Evolutionary conservation across 1,284 basidiomycete genomes (phyloP), one percentile per base, ranked within the genome.

Genomic region (Malassezia slooffiae): DNA sequence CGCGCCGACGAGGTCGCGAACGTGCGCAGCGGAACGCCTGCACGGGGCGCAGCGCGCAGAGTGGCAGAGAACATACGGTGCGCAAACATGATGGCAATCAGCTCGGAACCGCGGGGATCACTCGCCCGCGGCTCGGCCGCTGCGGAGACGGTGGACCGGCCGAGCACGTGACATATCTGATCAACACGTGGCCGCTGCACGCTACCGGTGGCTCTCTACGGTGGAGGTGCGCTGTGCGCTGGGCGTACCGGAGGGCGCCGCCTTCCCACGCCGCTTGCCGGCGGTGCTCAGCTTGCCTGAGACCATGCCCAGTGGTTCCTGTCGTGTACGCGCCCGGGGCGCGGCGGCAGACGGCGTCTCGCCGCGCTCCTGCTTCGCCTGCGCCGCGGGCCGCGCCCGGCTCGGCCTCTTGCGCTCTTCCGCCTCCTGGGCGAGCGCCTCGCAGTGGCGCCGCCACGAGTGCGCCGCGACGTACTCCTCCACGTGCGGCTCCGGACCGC

Each of bases 1-100:
- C 57, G 50, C 41, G 58, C 47, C 19, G 52, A 50, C 11, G 59
- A 66, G 34, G 59, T 57, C 32, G 61, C 48, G 31, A 64, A 64
- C 22, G 51, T 50, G 35, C 61, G 50, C 17, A 48, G 29, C 7
- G 54, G 52, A 38, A 47, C 38, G 38, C 37, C 30, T 6, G 38
- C 42, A 21, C 41, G 41, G 17, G 28, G 16, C 17, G 41, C 24
- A 21, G 44, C 44, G 33, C 34, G 38, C 15, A 47, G 26, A 17
- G 52, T 35, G 23, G 49, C 50, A 23, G 53, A 51, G 17, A 51
- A 41, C 24, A 51, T 36, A 31, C 53, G 37, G 6, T 52, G 35
- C 27, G 54, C 56, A 32, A 61, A 43, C 57, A 61, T 57, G 41
- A 23, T 57, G 38, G 13, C 19, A 29, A 15, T 15, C 15, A 23